Percentiles rank a stretch among this genome's conserved stretches.
Conservation (phyloP, 2,329 filamentous ascomycete species). For the Aspergillaceae sp. region DNA sequence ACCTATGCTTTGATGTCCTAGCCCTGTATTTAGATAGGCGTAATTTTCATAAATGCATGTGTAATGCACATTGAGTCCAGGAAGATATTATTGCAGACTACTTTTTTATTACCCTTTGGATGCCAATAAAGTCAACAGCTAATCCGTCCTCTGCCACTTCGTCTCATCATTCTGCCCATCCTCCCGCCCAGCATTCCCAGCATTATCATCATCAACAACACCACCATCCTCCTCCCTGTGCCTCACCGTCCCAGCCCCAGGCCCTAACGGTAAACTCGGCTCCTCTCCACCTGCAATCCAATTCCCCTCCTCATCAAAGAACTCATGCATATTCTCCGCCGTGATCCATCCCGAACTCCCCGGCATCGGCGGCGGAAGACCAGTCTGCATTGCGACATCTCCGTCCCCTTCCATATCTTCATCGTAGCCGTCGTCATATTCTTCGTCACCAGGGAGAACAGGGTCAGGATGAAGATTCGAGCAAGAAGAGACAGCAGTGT, state of each 20-base stretch:
- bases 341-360: slow-evolving; percentile 57
- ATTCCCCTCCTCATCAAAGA: slow-evolving; percentile 71
- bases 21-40: neutral
- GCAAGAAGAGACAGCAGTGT: slow-evolving; percentile 39
- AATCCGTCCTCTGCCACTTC: slow-evolving; percentile 48
- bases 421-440: slow-evolving; percentile 16
- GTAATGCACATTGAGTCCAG: neutral
- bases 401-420: slow-evolving; percentile 25
- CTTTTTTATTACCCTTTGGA: too few species aligned
- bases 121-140: neutral
- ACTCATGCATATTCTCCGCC: slow-evolving; percentile 79
- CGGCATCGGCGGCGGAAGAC: slow-evolving; percentile 39
- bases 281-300: slow-evolving; percentile 53
- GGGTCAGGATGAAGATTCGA: slow-evolving; percentile 43
- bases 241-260: slow-evolving; percentile 58
- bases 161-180: slow-evolving; percentile 34
- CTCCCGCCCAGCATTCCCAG: slow-evolving; percentile 20
- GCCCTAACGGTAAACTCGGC: slow-evolving; percentile 32
- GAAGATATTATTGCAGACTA: too few species aligned
- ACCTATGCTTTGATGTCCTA: neutral
- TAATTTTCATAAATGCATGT: neutral
- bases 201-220: slow-evolving; percentile 30
- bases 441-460: slow-evolving; percentile 25
- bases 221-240: slow-evolving; percentile 52
- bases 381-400: slow-evolving; percentile 28